Percentiles rank a stretch among this genome's conserved stretches.
phyloP scores from a whole-genome alignment of 257 asterid species.

The Paulownia fortunei region DNA sequence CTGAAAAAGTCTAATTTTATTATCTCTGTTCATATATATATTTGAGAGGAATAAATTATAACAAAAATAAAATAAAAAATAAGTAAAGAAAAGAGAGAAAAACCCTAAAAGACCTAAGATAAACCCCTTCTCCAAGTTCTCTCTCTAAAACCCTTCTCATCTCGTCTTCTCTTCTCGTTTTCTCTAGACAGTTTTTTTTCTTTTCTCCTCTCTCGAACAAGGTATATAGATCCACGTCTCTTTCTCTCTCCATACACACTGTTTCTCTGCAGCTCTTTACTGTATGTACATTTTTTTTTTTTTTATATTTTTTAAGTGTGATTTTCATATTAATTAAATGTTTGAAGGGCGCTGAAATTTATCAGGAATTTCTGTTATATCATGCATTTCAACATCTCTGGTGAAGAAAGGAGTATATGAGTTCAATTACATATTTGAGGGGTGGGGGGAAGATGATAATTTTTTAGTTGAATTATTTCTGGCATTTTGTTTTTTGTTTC shows the following conservation, averaged over 20 bases:
- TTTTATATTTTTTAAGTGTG: background rate
- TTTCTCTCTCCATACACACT: background rate
- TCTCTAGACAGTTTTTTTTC: background rate
- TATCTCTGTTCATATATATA: background rate
- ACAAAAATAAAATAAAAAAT: background rate
- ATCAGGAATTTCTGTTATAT: background rate
- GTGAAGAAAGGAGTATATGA: background rate
- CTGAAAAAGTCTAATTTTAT: background rate
- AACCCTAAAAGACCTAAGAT: conserved; percentile 26
- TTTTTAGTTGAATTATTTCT: background rate
- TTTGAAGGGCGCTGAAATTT: background rate
- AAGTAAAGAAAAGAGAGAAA: background rate
- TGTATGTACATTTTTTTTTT: background rate
- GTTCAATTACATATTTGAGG: background rate
- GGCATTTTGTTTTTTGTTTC: background rate
- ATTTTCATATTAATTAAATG: background rate
- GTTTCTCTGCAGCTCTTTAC: background rate
- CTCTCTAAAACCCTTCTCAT: conserved; percentile 36
- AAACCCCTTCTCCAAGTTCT: conserved; percentile 42
- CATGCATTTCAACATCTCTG: background rate
- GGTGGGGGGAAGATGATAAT: background rate
- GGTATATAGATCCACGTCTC: conserved; percentile 29
- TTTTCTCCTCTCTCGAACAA: background rate
- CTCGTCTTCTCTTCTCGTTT: background rate
- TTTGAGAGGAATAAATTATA: background rate